Percentiles rank a stretch among this genome's conserved stretches.
Evolutionary conservation across 2,329 filamentous ascomycete genomes (phyloP).

Genomic region (Paracorniculantispora psalliotae): DNA sequence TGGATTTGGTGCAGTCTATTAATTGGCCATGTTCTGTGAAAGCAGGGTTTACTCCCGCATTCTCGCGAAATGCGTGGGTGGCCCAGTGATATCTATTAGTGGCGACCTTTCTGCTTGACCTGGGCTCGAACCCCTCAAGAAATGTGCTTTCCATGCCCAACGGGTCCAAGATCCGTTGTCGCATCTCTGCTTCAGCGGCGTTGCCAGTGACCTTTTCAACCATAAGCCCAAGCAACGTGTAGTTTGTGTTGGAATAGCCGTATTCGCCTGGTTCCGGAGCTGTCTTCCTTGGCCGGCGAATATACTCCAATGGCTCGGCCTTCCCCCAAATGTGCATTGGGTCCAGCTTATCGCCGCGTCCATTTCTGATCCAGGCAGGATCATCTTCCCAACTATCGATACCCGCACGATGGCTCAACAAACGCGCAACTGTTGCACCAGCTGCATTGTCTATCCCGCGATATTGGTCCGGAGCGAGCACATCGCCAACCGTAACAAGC

Average conservation of each 20-base stretch:
- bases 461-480: conserved; percentile 8
- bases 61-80: conserved; percentile 11
- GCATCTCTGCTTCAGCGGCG: conserved; percentile 13
- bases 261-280: conserved; percentile 14
- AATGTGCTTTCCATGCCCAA: conserved; percentile 14
- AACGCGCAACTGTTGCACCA: conserved; percentile 4
- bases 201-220: conserved; percentile 13
- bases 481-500: conserved; percentile 11
- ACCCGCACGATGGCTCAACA: conserved; percentile 14
- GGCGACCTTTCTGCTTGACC: neutral
- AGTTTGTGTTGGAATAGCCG: conserved; percentile 17
- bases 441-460: conserved; percentile 13
- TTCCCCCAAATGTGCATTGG: conserved; percentile 14
- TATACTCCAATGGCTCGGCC: conserved; percentile 15
- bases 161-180: conserved; percentile 9
- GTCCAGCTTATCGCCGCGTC: conserved; percentile 12
- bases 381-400: conserved; percentile 18
- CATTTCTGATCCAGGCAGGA: conserved; percentile 11
- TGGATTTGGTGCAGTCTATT: conserved; percentile 15
- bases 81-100: conserved; percentile 15
- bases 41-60: conserved; percentile 11
- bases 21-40: conserved; percentile 10
- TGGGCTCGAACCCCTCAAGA: conserved; percentile 14
- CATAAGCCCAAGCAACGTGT: conserved; percentile 16
- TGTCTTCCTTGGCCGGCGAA: conserved; percentile 13